Evolutionary conservation across 1,284 basidiomycete genomes (phyloP), one percentile per base, ranked within the genome.

Genomic region (Anthracocystis setariae): DNA sequence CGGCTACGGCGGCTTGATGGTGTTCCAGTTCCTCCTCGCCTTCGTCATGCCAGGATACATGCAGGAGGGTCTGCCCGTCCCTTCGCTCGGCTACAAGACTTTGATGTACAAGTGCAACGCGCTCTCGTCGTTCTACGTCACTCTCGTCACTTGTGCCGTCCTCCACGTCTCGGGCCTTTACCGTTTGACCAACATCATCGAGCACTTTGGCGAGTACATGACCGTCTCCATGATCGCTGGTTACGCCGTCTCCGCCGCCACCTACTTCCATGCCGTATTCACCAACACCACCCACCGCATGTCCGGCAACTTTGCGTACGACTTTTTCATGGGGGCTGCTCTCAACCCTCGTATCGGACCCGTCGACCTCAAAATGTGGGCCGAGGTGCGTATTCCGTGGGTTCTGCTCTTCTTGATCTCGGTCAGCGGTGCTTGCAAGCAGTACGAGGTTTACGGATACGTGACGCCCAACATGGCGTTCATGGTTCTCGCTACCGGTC

Each of bases 291-390:
- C 76, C 45, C 78, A 81, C 59, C 88, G 95, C 72, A 95, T 97
- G 92, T 93, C 91, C 17, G 94, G 93, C 51, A 95, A 90, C 85
- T 89, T 92, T 84, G 87, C 94, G 73, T 99, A 83, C 69, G 82
- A 83, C 73, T 77, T 80, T 49, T 85, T 85, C 85, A 98, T 98
- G 94, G 96, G 96, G 46, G 93, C 94, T 37, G 88, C 88, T 53
- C 87, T 99, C 70, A 98, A 98, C 85, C 96, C 96, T 13, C 89
- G 95, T 61, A 88, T 98, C 70, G 93, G 94, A n/a, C 86, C 87
- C 33, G 88, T 98, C 75, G 95, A 98, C 85, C 86, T 98, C 81
- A 98, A 98, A 86, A 98, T 99, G 94, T 98, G 94, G 83, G 93
- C 93, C 24, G 95, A 98, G 84, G 95, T 99, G 59, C 89, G 96